Conservation (phyloP, 306 rosid species). For the Herpetospermum pedunculosum region DNA sequence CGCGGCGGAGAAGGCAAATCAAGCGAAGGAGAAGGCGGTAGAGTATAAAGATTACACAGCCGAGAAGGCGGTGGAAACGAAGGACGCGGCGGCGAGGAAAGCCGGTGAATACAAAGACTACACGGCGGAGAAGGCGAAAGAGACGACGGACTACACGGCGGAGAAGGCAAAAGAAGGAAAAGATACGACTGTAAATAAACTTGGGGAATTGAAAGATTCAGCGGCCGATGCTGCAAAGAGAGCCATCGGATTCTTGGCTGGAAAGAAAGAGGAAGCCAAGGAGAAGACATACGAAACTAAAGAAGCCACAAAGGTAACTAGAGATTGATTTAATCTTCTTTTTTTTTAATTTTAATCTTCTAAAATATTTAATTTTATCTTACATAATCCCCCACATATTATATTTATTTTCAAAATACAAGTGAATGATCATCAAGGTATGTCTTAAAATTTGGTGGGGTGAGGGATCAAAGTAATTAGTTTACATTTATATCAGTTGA, state of each 20-base stretch:
- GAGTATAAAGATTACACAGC: constrained; percentile 22
- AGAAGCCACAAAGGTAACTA: constrained; percentile 27
- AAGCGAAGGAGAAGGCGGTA: neutral
- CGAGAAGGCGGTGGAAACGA: constrained; percentile 11
- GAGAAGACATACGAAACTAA: constrained; percentile 29
- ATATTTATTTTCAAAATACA: too few species aligned
- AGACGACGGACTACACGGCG: constrained; percentile 18
- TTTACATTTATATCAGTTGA: too few species aligned
- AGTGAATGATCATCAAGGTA: too few species aligned
- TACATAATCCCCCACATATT: too few species aligned
- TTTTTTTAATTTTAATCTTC: too few species aligned
- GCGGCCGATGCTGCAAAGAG: constrained; percentile 47
- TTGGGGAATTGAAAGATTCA: constrained; percentile 49
- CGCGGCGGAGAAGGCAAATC: constrained; percentile 10
- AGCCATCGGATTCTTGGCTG: constrained; percentile 47
- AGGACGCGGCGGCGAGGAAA: constrained; percentile 11
- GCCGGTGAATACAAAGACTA: constrained; percentile 11
- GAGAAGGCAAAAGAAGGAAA: constrained; percentile 51
- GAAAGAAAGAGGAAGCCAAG: constrained; percentile 47
- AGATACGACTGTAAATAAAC: constrained; percentile 35
- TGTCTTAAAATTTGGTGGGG: too few species aligned
- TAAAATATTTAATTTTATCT: too few species aligned
- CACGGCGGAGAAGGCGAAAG: constrained; percentile 26
- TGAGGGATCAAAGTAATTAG: too few species aligned
- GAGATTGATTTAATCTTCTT: too few species aligned